Percentiles rank a stretch among this genome's conserved stretches.
phyloP scores from a whole-genome alignment of 2,329 filamentous ascomycete species.

The Fusarium devonianum region DNA sequence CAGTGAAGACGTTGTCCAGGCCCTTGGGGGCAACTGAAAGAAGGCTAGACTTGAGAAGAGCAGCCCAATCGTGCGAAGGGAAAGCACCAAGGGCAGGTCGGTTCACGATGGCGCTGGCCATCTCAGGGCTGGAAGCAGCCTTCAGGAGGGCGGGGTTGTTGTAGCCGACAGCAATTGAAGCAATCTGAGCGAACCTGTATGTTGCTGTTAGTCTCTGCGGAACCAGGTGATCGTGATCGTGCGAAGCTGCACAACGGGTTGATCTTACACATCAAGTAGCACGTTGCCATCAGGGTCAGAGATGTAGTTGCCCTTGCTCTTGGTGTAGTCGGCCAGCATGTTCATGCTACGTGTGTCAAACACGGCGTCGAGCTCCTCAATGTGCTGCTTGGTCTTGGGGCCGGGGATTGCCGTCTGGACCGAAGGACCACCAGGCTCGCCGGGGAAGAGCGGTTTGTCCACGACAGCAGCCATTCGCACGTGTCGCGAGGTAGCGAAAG shows the following conservation, averaged over 20 bases:
- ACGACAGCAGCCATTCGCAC: conserved; percentile 41
- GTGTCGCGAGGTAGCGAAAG: conserved; percentile 35
- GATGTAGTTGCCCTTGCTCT: conserved; percentile 83
- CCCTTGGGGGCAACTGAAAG: conserved; percentile 85
- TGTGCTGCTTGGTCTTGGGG: conserved; percentile 73
- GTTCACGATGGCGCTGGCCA: conserved; percentile 84
- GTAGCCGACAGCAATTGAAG: conserved; percentile 91
- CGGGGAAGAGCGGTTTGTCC: conserved; percentile 51
- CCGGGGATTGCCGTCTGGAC: conserved; percentile 74
- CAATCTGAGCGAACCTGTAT: conserved; percentile 83
- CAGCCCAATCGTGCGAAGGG: conserved; percentile 82
- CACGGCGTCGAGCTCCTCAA: conserved; percentile 75
- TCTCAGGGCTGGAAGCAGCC: conserved; percentile 77
- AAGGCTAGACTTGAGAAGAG: conserved; percentile 79
- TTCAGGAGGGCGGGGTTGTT: conserved; percentile 81
- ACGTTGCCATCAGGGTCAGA: conserved; percentile 75
- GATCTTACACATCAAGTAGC: conserved; percentile 72
- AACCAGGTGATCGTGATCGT: no score
- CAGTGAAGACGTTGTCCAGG: conserved; percentile 88
- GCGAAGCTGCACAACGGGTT: not conserved
- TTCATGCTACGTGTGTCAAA: conserved; percentile 89
- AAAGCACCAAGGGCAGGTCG: conserved; percentile 91
- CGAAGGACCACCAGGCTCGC: conserved; percentile 60
- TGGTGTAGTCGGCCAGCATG: conserved; percentile 78
- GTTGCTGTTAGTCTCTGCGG: conserved; percentile 24